Evolutionary conservation across 2,329 filamentous ascomycete species (phyloP), one percentile per base, ranked within the genome.

Genomic region (Decorospora gaudefroyi): DNA sequence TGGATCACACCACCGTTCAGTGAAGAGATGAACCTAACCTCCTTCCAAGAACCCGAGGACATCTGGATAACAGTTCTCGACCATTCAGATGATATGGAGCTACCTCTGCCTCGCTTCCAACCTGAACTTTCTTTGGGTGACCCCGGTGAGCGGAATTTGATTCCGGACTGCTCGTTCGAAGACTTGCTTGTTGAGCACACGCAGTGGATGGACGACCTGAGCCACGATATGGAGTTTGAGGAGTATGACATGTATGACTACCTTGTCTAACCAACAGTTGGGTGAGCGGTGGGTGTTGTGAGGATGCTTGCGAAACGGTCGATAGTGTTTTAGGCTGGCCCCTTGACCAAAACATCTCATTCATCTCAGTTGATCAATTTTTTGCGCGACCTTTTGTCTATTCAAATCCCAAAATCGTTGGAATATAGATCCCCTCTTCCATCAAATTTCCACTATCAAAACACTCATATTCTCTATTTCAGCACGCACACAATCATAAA

Each of bases 181-280:
- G 33, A 46, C 15, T 19, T 52, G 13, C 7, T 44, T 9, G 21
- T 18, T 18, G 12, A 19, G 12, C 49, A 52, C 25, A 19, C 26
- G 16, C 28, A 46, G 22, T 52, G 49, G 44, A 51, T 51, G 49
- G 22, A 12, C 6, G 41, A 49, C 13, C 11, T 26, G 11, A 13
- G 25, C 21, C 18, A 21, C 12, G 27, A 47, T 6, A 23, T 37
- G 6, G 39, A 34, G n/a, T 13, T 18, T 15, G 22, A 37, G 9
- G 26, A 4, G 8, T 31, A 34, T 9, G 29, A 40, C 30, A 4
- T 25, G 12, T 32, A 18, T 12, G 31, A 32, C 12, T 42, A 16
- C 21, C 31, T 36, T 18, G 17, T 31, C 17, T 41, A 17, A 40
- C 9, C 11, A 25, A 36, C n/a, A n/a, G n/a, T n/a, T n/a, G 11